phyloP scores from a whole-genome alignment of 1,139 yeast genomes.

The Suhomyces wounanorum region DNA sequence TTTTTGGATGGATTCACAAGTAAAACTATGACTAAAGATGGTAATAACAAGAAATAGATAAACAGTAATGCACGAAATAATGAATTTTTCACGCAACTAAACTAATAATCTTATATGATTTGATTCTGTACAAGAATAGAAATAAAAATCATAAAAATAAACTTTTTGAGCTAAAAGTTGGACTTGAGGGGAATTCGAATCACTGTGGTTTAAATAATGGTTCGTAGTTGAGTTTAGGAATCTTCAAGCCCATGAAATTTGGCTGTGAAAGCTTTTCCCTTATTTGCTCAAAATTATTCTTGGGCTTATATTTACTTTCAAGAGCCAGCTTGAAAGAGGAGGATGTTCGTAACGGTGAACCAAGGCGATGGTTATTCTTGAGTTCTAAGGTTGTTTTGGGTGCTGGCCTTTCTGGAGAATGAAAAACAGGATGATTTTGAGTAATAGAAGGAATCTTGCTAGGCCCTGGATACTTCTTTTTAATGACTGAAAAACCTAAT shows the following conservation, averaged over 20 bases:
- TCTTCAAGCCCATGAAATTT: constrained; percentile 3
- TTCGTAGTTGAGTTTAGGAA: constrained; percentile 9
- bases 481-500: constrained; percentile 27
- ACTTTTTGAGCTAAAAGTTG: too few species aligned
- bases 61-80: constrained; percentile 37
- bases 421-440: constrained; percentile 34
- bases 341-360: constrained; percentile 9
- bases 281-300: not conserved
- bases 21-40: constrained; percentile 33
- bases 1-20: constrained; percentile 51
- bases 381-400: not conserved
- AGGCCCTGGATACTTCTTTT: constrained; percentile 19
- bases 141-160: too few species aligned
- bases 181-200: not conserved
- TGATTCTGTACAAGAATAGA: not conserved
- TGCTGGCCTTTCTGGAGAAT: constrained; percentile 24
- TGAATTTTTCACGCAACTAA: not conserved
- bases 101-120: not conserved
- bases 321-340: constrained; percentile 12
- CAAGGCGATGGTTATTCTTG: not conserved
- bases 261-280: not conserved
- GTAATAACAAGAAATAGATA: constrained; percentile 4
- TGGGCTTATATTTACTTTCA: constrained; percentile 3
- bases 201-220: constrained; percentile 23
- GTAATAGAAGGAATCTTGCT: constrained; percentile 36